A percentile compares a stretch with the other conserved stretches of the same genome.
phyloP scores from a whole-genome alignment of 495 filamentous ascomycete genomes.

The Aspergillus conjunctus region DNA sequence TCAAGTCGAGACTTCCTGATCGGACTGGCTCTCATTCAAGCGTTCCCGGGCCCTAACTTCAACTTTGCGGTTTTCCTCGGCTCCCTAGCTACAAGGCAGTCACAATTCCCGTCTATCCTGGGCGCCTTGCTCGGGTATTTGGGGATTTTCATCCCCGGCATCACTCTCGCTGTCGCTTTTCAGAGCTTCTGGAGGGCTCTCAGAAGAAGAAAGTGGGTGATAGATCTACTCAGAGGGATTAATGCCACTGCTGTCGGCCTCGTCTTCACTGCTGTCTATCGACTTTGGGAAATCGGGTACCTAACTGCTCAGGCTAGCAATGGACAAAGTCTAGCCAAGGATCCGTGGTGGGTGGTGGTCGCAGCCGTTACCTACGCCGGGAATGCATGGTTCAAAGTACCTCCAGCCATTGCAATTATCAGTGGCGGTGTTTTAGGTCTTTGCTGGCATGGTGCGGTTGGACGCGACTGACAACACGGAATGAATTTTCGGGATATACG shows the following conservation, averaged over 20 bases:
- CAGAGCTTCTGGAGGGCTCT: constrained; percentile 71
- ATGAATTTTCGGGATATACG: too few relatives aligned
- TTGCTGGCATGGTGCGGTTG: constrained; percentile 63
- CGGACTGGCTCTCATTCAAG: constrained; percentile 79
- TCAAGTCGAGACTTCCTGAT: constrained; percentile 77
- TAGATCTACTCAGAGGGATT: constrained; percentile 62
- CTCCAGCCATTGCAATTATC: constrained; percentile 64
- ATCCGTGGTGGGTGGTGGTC: constrained; percentile 77
- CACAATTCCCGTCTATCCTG: constrained; percentile 41
- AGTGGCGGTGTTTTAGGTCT: constrained; percentile 66
- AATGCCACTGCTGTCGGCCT: constrained; percentile 78
- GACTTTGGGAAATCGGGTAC: constrained; percentile 78
- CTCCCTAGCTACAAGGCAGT: constrained; percentile 52
- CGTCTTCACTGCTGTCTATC: constrained; percentile 85
- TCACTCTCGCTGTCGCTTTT: constrained; percentile 65
- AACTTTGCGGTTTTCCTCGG: constrained; percentile 85
- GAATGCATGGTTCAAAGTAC: constrained; percentile 62
- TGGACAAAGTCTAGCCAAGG: constrained; percentile 61
- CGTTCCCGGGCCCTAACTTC: constrained; percentile 86
- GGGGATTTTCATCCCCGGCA: constrained; percentile 73
- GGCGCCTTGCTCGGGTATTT: constrained; percentile 67
- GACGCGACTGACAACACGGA: background rate
- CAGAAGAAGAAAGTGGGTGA: constrained; percentile 55
- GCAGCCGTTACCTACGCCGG: constrained; percentile 63
- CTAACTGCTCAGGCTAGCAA: constrained; percentile 49